phyloP scores from a whole-genome alignment of 1,139 yeast species.

The Blastobotrys elegans region DNA sequence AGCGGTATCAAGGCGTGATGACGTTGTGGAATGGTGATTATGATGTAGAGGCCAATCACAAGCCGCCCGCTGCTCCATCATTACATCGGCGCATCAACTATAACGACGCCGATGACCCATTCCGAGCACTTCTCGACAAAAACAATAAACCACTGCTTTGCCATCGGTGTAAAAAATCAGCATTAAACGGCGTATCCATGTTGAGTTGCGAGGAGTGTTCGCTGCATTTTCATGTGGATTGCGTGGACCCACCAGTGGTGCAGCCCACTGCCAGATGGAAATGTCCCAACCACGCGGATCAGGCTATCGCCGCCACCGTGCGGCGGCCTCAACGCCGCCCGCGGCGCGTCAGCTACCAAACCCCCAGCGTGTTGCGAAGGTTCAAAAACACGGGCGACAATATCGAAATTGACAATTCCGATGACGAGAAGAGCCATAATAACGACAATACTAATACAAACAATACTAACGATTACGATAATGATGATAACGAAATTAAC shows the following conservation, averaged over 20 bases:
- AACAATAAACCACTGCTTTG: slow-evolving; percentile 64
- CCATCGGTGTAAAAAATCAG: slow-evolving; percentile 70
- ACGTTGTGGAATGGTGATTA: slow-evolving; percentile 71
- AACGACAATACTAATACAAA: slow-evolving; percentile 28
- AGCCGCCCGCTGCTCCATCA: slow-evolving; percentile 26
- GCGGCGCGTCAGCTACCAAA: slow-evolving; percentile 49
- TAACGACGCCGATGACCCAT: slow-evolving; percentile 57
- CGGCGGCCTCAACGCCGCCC: slow-evolving; percentile 53
- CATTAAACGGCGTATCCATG: slow-evolving; percentile 49
- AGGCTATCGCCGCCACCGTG: slow-evolving; percentile 37
- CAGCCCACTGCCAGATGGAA: slow-evolving; percentile 83
- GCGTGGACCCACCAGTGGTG: slow-evolving; percentile 78
- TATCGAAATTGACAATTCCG: slow-evolving; percentile 38
- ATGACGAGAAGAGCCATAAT: slow-evolving; percentile 36
- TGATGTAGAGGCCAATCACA: slow-evolving; percentile 41
- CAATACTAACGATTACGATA: slow-evolving; percentile 34
- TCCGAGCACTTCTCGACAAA: slow-evolving; percentile 49
- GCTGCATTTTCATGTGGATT: slow-evolving; percentile 89
- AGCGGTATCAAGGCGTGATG: slow-evolving; percentile 67
- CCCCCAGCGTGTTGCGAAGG: slow-evolving; percentile 55
- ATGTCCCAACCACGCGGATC: slow-evolving; percentile 84
- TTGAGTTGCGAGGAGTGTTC: slow-evolving; percentile 84
- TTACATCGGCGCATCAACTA: slow-evolving; percentile 3
- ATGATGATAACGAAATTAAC: slow-evolving; percentile 33
- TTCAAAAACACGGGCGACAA: slow-evolving; percentile 59